phyloP scores from a whole-genome alignment of 2,329 filamentous ascomycete species.

The Aspergillus melleus region DNA sequence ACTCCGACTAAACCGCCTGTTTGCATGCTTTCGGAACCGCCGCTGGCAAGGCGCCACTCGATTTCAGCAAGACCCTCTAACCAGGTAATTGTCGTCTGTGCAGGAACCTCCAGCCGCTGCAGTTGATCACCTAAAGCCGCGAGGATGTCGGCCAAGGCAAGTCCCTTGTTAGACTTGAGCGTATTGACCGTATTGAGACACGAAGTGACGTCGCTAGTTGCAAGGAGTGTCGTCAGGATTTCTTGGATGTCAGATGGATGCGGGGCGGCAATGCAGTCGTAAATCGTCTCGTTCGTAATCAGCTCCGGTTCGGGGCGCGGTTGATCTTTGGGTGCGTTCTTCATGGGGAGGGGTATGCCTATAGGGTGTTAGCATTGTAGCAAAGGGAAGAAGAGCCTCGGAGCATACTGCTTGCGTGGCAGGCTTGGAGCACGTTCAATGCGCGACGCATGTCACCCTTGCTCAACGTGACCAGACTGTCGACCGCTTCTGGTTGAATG shows the following conservation, averaged over 20 bases:
- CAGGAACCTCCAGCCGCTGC: conserved; percentile 75
- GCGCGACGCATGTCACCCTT: conserved; percentile 96
- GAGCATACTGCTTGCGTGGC: conserved; percentile 80
- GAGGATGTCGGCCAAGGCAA: conserved; percentile 91
- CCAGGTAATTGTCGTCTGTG: conserved; percentile 88
- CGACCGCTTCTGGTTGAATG: conserved; percentile 76
- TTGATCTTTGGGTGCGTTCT: conserved; percentile 59
- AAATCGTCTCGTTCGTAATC: conserved; percentile 89
- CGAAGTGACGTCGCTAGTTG: conserved; percentile 82
- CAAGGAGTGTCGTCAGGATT: conserved; percentile 80
- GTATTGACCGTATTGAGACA: conserved; percentile 86
- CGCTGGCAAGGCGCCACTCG: conserved; percentile 85
- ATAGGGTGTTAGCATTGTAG: conserved; percentile 1
- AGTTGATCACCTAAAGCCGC: conserved; percentile 83
- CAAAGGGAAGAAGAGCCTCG: no score
- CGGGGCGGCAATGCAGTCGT: conserved; percentile 94
- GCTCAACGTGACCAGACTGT: conserved; percentile 80
- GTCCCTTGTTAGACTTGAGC: conserved; percentile 78
- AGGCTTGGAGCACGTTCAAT: conserved; percentile 93
- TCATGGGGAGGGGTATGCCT: conserved; percentile 68
- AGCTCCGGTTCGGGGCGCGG: conserved; percentile 69
- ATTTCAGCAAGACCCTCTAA: conserved; percentile 87
- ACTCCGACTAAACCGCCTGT: conserved; percentile 92
- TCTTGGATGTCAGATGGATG: conserved; percentile 83
- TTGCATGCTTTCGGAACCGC: conserved; percentile 83